A percentile compares a stretch with the other conserved stretches of the same genome.
These are phyloP conservation scores for Xanthoconium separans DNA, from an alignment of 1,284 basidiomycete genomes.

Conservation along the genomic window DNA sequence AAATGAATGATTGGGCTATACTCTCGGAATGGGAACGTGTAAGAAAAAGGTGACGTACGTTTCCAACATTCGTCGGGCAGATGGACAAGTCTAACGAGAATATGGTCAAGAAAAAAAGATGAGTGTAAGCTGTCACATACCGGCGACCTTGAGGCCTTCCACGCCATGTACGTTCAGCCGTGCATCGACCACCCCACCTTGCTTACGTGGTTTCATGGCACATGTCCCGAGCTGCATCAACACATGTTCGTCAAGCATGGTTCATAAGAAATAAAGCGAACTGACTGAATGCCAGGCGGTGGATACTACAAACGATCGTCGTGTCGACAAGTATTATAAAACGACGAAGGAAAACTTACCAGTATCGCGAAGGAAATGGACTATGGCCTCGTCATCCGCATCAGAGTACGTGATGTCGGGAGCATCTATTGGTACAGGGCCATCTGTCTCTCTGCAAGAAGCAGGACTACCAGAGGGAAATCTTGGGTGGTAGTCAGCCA, in stretches of 20 bases:
- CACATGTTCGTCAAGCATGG: neutral
- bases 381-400: slow-evolving; percentile 55
- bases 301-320: slow-evolving; percentile 31
- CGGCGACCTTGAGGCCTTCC: slow-evolving; percentile 30
- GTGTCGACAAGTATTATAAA: neutral
- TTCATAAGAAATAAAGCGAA: accelerated
- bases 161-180: slow-evolving; percentile 32
- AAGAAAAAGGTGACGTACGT: slow-evolving; percentile 17
- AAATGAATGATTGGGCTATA: neutral
- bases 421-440: slow-evolving; percentile 41
- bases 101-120: neutral
- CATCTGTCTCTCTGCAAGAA: slow-evolving; percentile 28
- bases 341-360: slow-evolving; percentile 18
- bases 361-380: slow-evolving; percentile 38
- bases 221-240: slow-evolving; percentile 29
- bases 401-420: slow-evolving; percentile 51
- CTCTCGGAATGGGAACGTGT: too few species aligned
- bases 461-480: slow-evolving; percentile 51
- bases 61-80: slow-evolving; percentile 31
- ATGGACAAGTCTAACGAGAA: slow-evolving; percentile 31
- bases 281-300: slow-evolving; percentile 59
- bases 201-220: slow-evolving; percentile 29
- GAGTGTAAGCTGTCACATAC: slow-evolving; percentile 11
- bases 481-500: slow-evolving; percentile 42
- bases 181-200: slow-evolving; percentile 32